Conservation (phyloP, 1,284 basidiomycete genomes). For the Ustilago vetiveriae region DNA sequence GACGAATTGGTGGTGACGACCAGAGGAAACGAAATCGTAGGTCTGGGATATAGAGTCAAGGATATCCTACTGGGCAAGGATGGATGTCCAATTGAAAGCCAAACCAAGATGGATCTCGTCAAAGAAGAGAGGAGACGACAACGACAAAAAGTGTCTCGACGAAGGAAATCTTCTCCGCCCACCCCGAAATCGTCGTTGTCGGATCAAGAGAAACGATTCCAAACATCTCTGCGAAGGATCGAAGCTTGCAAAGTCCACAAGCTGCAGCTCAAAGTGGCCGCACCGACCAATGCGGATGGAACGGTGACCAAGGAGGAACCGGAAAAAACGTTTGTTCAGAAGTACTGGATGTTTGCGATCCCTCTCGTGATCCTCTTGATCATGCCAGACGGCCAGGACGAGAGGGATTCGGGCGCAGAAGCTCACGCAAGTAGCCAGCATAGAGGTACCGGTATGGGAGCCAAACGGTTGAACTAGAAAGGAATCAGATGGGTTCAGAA, state of each 20-base stretch:
- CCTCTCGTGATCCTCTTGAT: slow-evolving; percentile 47
- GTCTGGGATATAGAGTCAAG: slow-evolving; percentile 13
- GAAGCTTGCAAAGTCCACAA: not conserved
- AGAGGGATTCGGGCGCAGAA: slow-evolving; percentile 20
- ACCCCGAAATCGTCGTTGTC: not conserved
- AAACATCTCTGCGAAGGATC: not conserved
- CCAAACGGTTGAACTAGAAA: slow-evolving; percentile 19
- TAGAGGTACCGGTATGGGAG: slow-evolving; percentile 14
- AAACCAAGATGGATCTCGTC: not conserved
- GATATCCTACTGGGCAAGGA: slow-evolving; percentile 21
- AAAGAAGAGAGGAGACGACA: not conserved
- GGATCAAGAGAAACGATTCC: not conserved
- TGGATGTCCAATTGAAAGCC: slow-evolving; percentile 13
- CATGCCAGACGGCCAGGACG: slow-evolving; percentile 41
- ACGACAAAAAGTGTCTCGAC: slow-evolving; percentile 11
- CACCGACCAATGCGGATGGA: slow-evolving; percentile 43
- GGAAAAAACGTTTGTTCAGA: slow-evolving; percentile 48
- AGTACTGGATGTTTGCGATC: slow-evolving; percentile 58
- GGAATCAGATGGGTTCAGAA: too few species aligned
- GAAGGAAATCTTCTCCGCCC: slow-evolving; percentile 2
- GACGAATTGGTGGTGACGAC: slow-evolving; percentile 18
- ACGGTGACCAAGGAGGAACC: slow-evolving; percentile 15
- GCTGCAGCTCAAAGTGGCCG: slow-evolving; percentile 6
- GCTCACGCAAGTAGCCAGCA: slow-evolving; percentile 9
- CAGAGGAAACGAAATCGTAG: not conserved